These are phyloP conservation scores for Pulveroboletus sp. DNA, from an alignment of 768 basidiomycete species.

Conservation along the genomic window DNA sequence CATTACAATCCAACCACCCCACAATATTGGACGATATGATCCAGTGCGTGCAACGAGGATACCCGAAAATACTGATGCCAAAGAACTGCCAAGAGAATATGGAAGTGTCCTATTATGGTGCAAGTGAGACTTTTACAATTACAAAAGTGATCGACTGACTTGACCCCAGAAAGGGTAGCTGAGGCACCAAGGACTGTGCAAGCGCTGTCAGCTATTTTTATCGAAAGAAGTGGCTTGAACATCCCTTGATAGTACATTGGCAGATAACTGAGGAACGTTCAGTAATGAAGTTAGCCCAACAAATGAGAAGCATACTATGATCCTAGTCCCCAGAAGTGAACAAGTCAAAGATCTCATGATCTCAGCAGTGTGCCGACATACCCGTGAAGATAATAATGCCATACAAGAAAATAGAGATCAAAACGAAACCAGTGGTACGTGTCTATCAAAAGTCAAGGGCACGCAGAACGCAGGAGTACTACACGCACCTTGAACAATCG, in stretches of 20 bases:
- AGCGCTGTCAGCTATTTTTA: not conserved
- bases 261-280: constrained; percentile 28
- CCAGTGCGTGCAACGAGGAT: constrained; percentile 24
- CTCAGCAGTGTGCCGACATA: constrained; percentile 8
- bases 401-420: constrained; percentile 35
- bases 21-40: constrained; percentile 32
- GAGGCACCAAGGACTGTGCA: constrained; percentile 33
- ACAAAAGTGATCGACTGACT: constrained; percentile 12
- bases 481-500: constrained; percentile 34
- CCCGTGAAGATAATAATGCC: constrained; percentile 31
- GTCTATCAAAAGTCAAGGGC: constrained; percentile 24
- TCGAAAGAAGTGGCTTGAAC: not conserved
- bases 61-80: constrained; percentile 22
- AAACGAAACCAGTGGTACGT: constrained; percentile 34
- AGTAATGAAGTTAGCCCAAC: not conserved
- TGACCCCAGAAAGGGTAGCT: constrained; percentile 32
- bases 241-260: constrained; percentile 40
- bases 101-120: constrained; percentile 33
- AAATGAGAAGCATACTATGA: constrained; percentile 22
- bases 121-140: not conserved
- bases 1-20: constrained; percentile 29
- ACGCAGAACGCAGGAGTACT: not conserved
- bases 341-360: not conserved
- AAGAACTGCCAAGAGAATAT: constrained; percentile 27
- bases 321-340: constrained; percentile 11